Conservation (phyloP, 1,139 yeast genomes). For the Candida albicans region DNA sequence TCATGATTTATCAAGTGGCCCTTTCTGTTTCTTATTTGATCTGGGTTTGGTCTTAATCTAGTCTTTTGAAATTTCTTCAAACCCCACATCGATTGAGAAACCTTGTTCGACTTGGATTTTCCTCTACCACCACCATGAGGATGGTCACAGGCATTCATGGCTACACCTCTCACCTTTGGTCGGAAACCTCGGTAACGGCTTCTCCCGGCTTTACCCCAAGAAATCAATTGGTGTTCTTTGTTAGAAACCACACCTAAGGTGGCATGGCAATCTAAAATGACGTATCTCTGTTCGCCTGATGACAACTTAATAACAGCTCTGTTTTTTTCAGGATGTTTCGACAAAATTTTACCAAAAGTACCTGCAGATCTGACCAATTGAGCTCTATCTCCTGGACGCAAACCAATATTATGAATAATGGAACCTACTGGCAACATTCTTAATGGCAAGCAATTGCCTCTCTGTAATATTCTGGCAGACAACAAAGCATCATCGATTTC, state of each 20-base stretch:
- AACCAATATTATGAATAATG: constrained; percentile 83
- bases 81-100: constrained; percentile 97
- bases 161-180: constrained; percentile 97
- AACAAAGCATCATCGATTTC: constrained; percentile 88
- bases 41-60: constrained; percentile 35
- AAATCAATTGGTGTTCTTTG: constrained; percentile 84
- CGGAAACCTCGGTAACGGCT: constrained; percentile 89
- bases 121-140: constrained; percentile 99
- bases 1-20: constrained; percentile 12
- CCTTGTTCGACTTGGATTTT: constrained; percentile 93
- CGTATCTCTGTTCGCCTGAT: constrained; percentile 92
- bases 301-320: constrained; percentile 80
- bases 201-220: constrained; percentile 97
- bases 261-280: constrained; percentile 84
- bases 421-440: constrained; percentile 93
- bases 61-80: constrained; percentile 93
- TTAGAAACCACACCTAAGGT: constrained; percentile 95
- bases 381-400: constrained; percentile 76
- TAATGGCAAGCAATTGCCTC: constrained; percentile 93
- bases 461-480: constrained; percentile 82
- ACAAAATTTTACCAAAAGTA: constrained; percentile 83
- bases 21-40: constrained; percentile 13
- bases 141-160: constrained; percentile 96
- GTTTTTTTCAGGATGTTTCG: constrained; percentile 69
- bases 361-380: constrained; percentile 95